Percentiles rank a stretch among this genome's conserved stretches.
Evolutionary conservation across 2,329 filamentous ascomycete species (phyloP).

Genomic region (Ophiostoma perfectum): DNA sequence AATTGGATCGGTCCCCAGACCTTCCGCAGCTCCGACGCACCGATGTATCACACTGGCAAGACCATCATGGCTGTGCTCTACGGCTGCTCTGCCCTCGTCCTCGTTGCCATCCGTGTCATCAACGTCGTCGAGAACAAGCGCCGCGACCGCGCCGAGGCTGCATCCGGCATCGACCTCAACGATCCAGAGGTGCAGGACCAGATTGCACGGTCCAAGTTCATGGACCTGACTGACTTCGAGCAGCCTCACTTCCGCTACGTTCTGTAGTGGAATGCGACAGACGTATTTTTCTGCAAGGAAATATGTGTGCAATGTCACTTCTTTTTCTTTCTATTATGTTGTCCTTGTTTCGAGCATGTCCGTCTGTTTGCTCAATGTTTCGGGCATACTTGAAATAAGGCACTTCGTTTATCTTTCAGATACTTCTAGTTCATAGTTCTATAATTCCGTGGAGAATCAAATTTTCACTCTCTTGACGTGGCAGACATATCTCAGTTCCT

Average conservation of each 20-base stretch:
- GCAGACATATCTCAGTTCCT: too few species aligned
- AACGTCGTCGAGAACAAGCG: conserved; percentile 19
- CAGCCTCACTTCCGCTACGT: conserved; percentile 22
- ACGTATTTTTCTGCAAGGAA: too few species aligned
- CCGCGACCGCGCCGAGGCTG: conserved; percentile 15
- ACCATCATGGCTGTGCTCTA: conserved; percentile 36
- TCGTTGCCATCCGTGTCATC: conserved; percentile 9
- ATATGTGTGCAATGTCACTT: neutral
- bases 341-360: neutral
- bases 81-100: conserved; percentile 26
- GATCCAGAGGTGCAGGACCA: conserved; percentile 3
- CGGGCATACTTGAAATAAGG: too few species aligned
- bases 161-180: conserved; percentile 8
- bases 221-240: conserved; percentile 22
- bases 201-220: conserved; percentile 13
- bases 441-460: too few species aligned
- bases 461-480: too few species aligned
- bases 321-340: neutral
- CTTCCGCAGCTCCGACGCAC: conserved; percentile 52
- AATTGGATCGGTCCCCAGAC: conserved; percentile 53
- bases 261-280: neutral
- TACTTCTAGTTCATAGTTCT: too few species aligned
- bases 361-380: too few species aligned
- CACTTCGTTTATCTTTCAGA: too few species aligned
- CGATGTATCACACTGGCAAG: conserved; percentile 57